Conservation (phyloP, 2,329 filamentous ascomycete genomes). For the Ophiostoma montium region DNA sequence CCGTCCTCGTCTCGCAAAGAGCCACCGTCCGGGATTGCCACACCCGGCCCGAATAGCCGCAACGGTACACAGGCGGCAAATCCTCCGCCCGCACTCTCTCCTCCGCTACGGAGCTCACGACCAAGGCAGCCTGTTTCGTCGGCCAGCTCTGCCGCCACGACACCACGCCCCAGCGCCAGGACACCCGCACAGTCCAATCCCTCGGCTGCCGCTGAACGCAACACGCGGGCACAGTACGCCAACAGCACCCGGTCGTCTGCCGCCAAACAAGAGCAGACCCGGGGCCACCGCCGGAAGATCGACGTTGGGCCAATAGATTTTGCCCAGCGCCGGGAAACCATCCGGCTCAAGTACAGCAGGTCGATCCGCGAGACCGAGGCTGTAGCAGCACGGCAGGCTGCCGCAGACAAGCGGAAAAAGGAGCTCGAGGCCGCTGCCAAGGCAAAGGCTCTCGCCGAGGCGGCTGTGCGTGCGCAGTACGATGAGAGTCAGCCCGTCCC, state of each 20-base stretch:
- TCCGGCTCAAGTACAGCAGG: constrained; percentile 73
- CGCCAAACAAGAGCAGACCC: constrained; percentile 24
- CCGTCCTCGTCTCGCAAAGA: constrained; percentile 21
- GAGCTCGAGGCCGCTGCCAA: constrained; percentile 33
- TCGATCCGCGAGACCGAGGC: constrained; percentile 64
- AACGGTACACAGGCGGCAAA: constrained; percentile 58
- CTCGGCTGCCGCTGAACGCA: constrained; percentile 5
- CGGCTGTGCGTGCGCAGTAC: constrained; percentile 18
- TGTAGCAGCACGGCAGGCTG: constrained; percentile 36
- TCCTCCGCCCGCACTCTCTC: constrained; percentile 61
- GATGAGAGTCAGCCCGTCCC: constrained; percentile 11
- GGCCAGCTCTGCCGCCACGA: constrained; percentile 24
- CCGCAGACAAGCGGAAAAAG: constrained; percentile 38
- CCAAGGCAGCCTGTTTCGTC: constrained; percentile 67
- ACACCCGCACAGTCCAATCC: constrained; percentile 5
- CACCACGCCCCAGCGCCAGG: constrained; percentile 2
- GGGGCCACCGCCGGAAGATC: constrained; percentile 35
- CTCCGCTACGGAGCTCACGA: constrained; percentile 64
- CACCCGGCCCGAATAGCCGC: constrained; percentile 39
- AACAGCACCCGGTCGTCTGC: constrained; percentile 14
- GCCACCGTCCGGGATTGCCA: constrained; percentile 26
- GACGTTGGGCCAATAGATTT: constrained; percentile 69
- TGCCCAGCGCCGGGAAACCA: constrained; percentile 65
- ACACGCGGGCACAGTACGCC: constrained; percentile 4
- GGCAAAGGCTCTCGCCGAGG: constrained; percentile 26